These are phyloP conservation scores for Chlorella sp. DNA, from an alignment of 139 green algal genomes.

Conservation along the genomic window DNA sequence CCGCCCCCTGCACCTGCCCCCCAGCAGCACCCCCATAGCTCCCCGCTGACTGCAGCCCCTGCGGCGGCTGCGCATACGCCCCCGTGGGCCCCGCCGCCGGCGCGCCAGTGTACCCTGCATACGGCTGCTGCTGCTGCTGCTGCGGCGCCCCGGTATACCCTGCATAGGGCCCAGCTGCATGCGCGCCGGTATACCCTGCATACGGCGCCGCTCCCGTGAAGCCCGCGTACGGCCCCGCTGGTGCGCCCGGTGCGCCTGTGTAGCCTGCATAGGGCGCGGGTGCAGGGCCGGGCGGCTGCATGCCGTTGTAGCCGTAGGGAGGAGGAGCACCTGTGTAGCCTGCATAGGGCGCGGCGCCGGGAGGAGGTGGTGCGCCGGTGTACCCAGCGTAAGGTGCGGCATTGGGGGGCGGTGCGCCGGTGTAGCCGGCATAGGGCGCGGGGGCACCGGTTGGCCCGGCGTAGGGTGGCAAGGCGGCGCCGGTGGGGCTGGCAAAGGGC, in stretches of 20 bases:
- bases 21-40: no score
- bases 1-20: conserved; percentile 25
- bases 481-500: neutral
- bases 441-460: neutral
- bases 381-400: neutral
- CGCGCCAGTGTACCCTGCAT: neutral
- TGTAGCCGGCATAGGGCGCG: no score
- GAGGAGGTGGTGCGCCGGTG: neutral
- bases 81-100: no score
- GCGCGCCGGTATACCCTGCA: neutral
- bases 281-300: neutral
- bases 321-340: neutral
- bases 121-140: neutral
- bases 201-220: neutral
- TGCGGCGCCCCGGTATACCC: neutral
- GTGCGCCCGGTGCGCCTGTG: neutral
- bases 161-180: neutral
- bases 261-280: neutral
- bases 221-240: no score
- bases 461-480: neutral
- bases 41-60: neutral
- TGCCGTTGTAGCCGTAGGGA: neutral
- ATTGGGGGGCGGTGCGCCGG: no score
- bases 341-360: neutral
- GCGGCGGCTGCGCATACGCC: neutral